Evolutionary conservation across 805 yeast genomes (phyloP).

Genomic region (Teunomyces panamensis): DNA sequence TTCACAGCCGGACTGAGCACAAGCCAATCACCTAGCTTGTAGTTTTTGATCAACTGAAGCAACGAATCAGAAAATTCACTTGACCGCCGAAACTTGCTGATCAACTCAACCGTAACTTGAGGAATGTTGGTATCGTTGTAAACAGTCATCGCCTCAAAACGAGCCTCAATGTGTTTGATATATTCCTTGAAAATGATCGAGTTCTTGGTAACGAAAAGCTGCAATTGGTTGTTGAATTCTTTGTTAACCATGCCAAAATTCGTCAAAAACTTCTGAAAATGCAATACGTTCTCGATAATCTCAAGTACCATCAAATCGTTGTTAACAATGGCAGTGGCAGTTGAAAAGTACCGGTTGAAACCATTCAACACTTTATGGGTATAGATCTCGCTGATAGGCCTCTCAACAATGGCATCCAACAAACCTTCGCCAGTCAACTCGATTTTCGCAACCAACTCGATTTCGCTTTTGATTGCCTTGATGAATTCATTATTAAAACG

Average conservation of each 20-base stretch:
- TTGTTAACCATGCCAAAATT: constrained; percentile 8
- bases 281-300: constrained; percentile 43
- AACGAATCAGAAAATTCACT: constrained; percentile 60
- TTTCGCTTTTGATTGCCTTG: constrained; percentile 49
- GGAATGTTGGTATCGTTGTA: constrained; percentile 71
- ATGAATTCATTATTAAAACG: constrained; percentile 52
- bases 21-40: constrained; percentile 68
- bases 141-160: constrained; percentile 44
- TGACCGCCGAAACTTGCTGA: constrained; percentile 63
- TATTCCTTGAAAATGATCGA: constrained; percentile 52
- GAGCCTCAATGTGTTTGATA: constrained; percentile 52
- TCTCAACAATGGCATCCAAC: constrained; percentile 9
- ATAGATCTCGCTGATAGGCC: constrained; percentile 9
- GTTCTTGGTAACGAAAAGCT: constrained; percentile 18
- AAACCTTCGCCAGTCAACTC: constrained; percentile 1
- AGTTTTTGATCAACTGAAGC: constrained; percentile 44
- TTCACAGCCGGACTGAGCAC: constrained; percentile 55
- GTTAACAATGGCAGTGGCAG: constrained; percentile 10
- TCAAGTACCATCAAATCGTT: constrained; percentile 33
- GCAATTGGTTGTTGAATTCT: constrained; percentile 9
- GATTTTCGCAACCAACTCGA: constrained; percentile 26
- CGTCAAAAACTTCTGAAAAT: constrained; percentile 19
- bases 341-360: constrained; percentile 14
- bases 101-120: constrained; percentile 68
- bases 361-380: constrained; percentile 11